A percentile compares a stretch with the other conserved stretches of the same genome.
phyloP scores from a whole-genome alignment of 257 asterid species.

The Lycium barbarum region DNA sequence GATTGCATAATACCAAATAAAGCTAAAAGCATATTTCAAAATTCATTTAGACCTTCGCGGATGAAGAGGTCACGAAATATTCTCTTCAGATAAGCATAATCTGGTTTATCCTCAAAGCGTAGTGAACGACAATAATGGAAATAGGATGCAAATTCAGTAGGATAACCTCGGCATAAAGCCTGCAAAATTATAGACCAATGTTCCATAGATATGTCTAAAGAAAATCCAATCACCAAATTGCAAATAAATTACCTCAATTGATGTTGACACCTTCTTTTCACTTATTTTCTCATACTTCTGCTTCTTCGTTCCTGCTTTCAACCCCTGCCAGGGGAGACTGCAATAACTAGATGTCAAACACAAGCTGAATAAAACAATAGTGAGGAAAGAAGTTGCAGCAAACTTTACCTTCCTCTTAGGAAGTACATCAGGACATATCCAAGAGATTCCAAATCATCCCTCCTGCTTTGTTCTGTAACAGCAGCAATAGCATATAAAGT shows the following conservation, averaged over 20 bases:
- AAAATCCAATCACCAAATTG: constrained; percentile 23
- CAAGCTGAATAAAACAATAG: constrained; percentile 32
- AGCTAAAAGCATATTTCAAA: background rate
- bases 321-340: constrained; percentile 98
- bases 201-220: constrained; percentile 5
- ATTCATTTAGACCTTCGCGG: constrained; percentile 74
- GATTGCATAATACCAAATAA: background rate
- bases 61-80: constrained; percentile 97
- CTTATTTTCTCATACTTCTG: constrained; percentile 95
- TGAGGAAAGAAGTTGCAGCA: constrained; percentile 31
- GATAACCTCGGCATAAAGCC: constrained; percentile 91
- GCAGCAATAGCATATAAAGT: constrained; percentile 5
- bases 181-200: constrained; percentile 43
- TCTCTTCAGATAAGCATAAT: constrained; percentile 95
- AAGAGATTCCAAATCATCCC: constrained; percentile 99
- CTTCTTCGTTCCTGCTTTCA: constrained; percentile 96
- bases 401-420: constrained; percentile 82
- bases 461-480: constrained; percentile 89
- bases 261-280: constrained; percentile 93
- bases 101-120: constrained; percentile 95
- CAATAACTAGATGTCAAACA: constrained; percentile 47
- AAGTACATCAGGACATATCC: constrained; percentile 96
- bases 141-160: constrained; percentile 95
- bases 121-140: constrained; percentile 97
- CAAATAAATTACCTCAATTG: constrained; percentile 77